These are phyloP conservation scores for Endogone sp. DNA, from an alignment of 192 early-diverging fungal genomes.

Conservation along the genomic window DNA sequence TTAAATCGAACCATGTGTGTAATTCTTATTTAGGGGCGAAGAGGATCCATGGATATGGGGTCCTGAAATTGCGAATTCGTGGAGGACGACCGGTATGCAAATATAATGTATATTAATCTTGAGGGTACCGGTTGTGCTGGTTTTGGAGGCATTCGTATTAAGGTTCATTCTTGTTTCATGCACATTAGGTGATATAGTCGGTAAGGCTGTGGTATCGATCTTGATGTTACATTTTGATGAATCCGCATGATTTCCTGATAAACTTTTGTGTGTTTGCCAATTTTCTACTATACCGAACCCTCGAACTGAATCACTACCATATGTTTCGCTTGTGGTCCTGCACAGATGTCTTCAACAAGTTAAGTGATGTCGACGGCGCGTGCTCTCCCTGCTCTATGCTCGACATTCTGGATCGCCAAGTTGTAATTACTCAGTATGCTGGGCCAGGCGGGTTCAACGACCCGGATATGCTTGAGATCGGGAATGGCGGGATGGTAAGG, in stretches of 20 bases:
- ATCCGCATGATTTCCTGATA: too few species aligned
- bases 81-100: conserved; percentile 20
- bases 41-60: conserved; percentile 13
- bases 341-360: too few species aligned
- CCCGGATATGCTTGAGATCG: conserved; percentile 55
- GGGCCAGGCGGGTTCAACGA: conserved; percentile 48
- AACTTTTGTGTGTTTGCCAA: too few species aligned
- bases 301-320: too few species aligned
- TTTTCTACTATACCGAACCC: too few species aligned
- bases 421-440: conserved; percentile 17
- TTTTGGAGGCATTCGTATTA: not conserved
- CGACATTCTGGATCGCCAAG: not conserved
- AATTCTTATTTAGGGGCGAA: not conserved
- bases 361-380: too few species aligned
- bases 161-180: not conserved
- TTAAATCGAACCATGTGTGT: too few species aligned
- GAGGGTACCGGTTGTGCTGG: too few species aligned
- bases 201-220: not conserved
- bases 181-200: conserved; percentile 1
- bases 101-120: too few species aligned
- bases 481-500: conserved; percentile 38
- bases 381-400: not conserved
- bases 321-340: too few species aligned
- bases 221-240: not conserved
- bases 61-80: conserved; percentile 30